phyloP scores from a whole-genome alignment of 441 rosid species.

The Pelargonium australe region DNA sequence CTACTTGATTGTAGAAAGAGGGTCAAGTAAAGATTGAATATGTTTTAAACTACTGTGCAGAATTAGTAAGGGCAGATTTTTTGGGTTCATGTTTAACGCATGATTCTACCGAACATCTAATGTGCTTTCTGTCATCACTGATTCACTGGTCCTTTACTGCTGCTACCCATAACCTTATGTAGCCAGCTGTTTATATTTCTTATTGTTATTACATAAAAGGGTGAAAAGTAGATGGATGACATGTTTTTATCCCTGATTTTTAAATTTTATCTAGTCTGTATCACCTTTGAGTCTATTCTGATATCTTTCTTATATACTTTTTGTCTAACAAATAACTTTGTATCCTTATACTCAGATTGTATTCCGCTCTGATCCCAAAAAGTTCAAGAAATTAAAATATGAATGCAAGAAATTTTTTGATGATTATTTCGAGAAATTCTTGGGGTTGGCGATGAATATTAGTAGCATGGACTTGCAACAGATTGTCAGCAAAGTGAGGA shows the following conservation, averaged over 20 bases:
- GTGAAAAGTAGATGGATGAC: background rate
- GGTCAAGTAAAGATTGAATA: background rate
- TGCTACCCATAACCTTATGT: background rate
- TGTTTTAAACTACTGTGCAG: background rate
- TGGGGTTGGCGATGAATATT: slow-evolving; percentile 37
- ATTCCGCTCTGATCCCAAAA: slow-evolving; percentile 61
- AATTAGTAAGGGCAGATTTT: too few species aligned
- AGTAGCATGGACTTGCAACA: slow-evolving; percentile 42
- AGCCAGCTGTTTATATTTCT: background rate
- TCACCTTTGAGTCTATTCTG: background rate
- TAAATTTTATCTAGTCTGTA: background rate
- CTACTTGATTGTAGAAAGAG: background rate
- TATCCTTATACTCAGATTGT: slow-evolving; percentile 50
- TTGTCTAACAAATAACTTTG: background rate
- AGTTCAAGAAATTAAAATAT: slow-evolving; percentile 56
- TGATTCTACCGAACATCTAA: background rate
- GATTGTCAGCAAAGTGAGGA: slow-evolving; percentile 46
- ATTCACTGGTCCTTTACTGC: background rate
- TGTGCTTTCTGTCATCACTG: background rate
- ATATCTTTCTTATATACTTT: background rate
- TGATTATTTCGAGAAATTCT: slow-evolving; percentile 27
- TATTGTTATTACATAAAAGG: background rate
- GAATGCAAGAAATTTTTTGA: slow-evolving; percentile 61
- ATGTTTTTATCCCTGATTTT: too few species aligned
- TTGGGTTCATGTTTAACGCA: too few species aligned